These are phyloP conservation scores for Rhodotorula sp. DNA, from an alignment of 1,284 basidiomycete genomes.

Conservation along the genomic window DNA sequence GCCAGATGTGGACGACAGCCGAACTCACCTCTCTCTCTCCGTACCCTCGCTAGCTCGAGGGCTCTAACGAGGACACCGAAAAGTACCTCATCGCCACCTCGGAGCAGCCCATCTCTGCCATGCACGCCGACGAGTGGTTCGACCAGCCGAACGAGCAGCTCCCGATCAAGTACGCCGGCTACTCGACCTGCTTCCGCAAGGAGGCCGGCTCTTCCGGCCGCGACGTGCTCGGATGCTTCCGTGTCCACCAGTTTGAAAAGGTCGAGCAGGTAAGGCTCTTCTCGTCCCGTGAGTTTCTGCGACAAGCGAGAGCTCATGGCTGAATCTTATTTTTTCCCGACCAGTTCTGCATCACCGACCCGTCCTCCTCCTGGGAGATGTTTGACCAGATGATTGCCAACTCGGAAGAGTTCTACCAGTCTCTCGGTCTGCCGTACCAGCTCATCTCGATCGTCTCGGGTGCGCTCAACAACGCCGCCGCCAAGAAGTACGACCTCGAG, in stretches of 20 bases:
- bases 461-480: constrained; percentile 91
- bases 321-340: background rate
- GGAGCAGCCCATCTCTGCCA: constrained; percentile 95
- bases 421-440: constrained; percentile 83
- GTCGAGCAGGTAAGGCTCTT: constrained; percentile 64
- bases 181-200: constrained; percentile 96
- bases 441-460: constrained; percentile 96
- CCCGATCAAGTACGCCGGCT: constrained; percentile 71
- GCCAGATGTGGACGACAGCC: too few relatives aligned
- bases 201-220: constrained; percentile 95
- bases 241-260: constrained; percentile 99
- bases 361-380: constrained; percentile 89
- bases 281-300: background rate
- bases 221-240: constrained; percentile 99
- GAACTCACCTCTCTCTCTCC: background rate
- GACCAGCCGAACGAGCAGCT: constrained; percentile 86
- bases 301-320: too few relatives aligned
- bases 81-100: constrained; percentile 99
- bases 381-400: constrained; percentile 87
- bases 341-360: constrained; percentile 91
- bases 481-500: constrained; percentile 96
- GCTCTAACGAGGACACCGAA: constrained; percentile 77
- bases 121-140: constrained; percentile 95
- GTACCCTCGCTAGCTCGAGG: constrained; percentile 62
- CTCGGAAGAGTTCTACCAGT: constrained; percentile 94